Conservation (phyloP, 495 filamentous ascomycete genomes). For the Cercophora scortea region DNA sequence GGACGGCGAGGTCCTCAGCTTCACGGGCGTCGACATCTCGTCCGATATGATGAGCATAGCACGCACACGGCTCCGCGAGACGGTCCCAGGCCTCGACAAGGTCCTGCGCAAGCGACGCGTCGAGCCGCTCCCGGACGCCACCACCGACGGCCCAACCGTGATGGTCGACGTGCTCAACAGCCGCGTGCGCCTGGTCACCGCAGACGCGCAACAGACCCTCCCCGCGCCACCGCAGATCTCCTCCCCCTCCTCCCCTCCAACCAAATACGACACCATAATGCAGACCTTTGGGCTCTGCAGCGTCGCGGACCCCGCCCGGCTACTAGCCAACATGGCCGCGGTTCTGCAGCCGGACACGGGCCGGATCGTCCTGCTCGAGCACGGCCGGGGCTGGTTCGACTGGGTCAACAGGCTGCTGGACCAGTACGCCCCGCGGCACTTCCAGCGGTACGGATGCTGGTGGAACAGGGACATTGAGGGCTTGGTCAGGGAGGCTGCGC, state of each 20-base stretch:
- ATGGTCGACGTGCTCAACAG: slow-evolving; percentile 26
- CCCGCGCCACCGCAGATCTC: slow-evolving; percentile 14
- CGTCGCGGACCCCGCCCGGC: slow-evolving; percentile 60
- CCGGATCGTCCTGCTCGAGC: slow-evolving; percentile 80
- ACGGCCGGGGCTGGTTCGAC: slow-evolving; percentile 69
- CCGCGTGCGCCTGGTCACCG: slow-evolving; percentile 29
- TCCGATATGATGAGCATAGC: slow-evolving; percentile 36
- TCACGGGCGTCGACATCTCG: slow-evolving; percentile 40
- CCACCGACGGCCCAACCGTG: slow-evolving; percentile 7
- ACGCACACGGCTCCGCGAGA: slow-evolving; percentile 25
- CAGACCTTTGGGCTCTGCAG: slow-evolving; percentile 94
- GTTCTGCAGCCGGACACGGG: slow-evolving; percentile 49
- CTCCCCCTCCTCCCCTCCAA: slow-evolving; percentile 2
- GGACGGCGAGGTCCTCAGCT: slow-evolving; percentile 25
- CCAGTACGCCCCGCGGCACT: slow-evolving; percentile 67
- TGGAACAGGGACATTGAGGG: slow-evolving; percentile 87
- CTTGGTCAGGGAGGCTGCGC: slow-evolving; percentile 49
- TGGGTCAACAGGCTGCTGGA: slow-evolving; percentile 79
- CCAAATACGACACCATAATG: slow-evolving; percentile 73
- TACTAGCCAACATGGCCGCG: slow-evolving; percentile 54
- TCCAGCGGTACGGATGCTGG: slow-evolving; percentile 86
- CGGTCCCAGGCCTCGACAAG: slow-evolving; percentile 22
- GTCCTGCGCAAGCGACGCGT: slow-evolving; percentile 17
- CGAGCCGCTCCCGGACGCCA: slow-evolving; percentile 3
- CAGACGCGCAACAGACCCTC: slow-evolving; percentile 27